Evolutionary conservation across 257 asterid genomes (phyloP), one percentile per base, ranked within the genome.

Genomic region (Leptodermis oblonga): DNA sequence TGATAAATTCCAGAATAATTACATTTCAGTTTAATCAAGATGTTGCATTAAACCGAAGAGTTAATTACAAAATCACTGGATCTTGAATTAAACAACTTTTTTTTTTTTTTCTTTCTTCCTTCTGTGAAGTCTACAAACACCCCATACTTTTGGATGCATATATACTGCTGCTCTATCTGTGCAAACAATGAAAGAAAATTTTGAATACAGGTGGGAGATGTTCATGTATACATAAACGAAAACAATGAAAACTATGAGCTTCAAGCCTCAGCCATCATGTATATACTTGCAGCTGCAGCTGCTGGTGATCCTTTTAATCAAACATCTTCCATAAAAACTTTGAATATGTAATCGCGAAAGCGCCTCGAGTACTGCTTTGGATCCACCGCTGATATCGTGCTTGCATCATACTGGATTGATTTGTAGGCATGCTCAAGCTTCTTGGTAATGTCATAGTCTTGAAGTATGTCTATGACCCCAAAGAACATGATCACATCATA

Each of bases 361-460:
- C 99, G 92, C 78, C 83, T 79, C 0, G 97, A 86, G 68, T 94
- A 94, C 31, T 86, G 96, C 55, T 72, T 91, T 0, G 97, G 99
- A 82, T 94, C 99, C 2, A 94, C 99, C 0, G 99, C 99, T 46
- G 99, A 91, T 14, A 94, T 94, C 10, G 96, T 81, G 87, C 82
- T 90, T 18, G 99, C 95, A 53, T 91, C 99, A 49, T 89, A 94
- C 43, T 91, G 96, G 55, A 94, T 85, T 20, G 99, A 94, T 78
- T 94, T 94, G 73, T 90, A 94, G 0, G 99, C 99, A 39, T 94
- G 97, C 70, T 94, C 99, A 0, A 94, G 92, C 73, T 91, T 90
- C 81, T 94, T 94, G 68, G 97, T 89, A 26, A 91, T 89, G 79
- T 94, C 97, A 45, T 94, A 94, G 74, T 94, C 99, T 78, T 89